Conservation (phyloP, 345 rosid species). For the Trapa incisa region DNA sequence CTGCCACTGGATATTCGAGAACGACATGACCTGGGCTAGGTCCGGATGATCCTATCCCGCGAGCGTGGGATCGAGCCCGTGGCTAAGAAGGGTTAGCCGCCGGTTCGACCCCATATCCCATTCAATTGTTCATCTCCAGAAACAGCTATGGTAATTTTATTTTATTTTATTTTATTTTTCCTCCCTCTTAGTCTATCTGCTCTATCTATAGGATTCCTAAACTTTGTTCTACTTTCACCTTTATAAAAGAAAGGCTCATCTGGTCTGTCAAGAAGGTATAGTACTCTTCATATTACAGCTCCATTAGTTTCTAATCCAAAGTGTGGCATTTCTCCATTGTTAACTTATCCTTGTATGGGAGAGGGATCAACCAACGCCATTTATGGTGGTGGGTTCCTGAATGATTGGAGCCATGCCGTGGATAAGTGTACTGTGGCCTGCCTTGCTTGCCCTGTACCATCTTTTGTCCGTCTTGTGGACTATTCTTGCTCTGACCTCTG, state of each 20-base stretch:
- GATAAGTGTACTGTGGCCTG: background rate
- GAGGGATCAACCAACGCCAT: too few relatives aligned
- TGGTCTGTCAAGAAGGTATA: background rate
- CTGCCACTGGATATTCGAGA: constrained; percentile 88
- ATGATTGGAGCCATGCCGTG: background rate
- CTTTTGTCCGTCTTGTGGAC: background rate
- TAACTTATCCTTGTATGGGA: too few relatives aligned
- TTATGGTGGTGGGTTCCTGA: background rate
- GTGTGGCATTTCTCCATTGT: too few relatives aligned
- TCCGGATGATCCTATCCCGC: constrained; percentile 16
- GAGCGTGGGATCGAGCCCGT: too few relatives aligned
- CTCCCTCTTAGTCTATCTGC: background rate
- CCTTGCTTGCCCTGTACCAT: background rate
- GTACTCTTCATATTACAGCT: background rate
- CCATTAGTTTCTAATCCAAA: background rate
- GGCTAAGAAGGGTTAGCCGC: too few relatives aligned
- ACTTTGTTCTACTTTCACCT: background rate
- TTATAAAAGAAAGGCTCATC: background rate
- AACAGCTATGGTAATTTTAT: too few relatives aligned
- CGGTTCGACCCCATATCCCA: too few relatives aligned
- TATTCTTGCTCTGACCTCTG: too few relatives aligned
- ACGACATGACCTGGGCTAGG: constrained; percentile 63
- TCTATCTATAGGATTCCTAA: background rate
- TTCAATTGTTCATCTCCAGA: too few relatives aligned
- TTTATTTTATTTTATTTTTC: too few relatives aligned